Conservation (phyloP, 176 grass and related monocot genomes). For the Ananas comosus region DNA sequence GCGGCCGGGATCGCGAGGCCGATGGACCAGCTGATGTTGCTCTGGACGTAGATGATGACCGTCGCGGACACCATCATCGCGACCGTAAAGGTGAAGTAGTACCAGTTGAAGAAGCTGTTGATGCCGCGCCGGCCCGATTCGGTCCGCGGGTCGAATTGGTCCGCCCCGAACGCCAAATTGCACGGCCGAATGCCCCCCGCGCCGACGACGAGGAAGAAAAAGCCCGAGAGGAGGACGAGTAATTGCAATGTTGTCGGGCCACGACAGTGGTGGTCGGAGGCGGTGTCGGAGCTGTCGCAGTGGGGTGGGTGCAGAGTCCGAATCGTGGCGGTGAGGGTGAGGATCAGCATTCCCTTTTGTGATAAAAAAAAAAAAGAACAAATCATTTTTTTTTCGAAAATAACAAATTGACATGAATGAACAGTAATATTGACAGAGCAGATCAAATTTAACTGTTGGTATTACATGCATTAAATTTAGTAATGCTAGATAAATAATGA, state of each 20-base stretch:
- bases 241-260: constrained; percentile 30
- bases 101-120: constrained; percentile 90
- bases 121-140: constrained; percentile 49
- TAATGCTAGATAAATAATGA: too few species aligned
- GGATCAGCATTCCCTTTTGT: constrained; percentile 57
- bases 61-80: constrained; percentile 55
- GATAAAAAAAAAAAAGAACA: not conserved
- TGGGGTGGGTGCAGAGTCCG: constrained; percentile 19
- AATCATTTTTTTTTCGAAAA: not conserved
- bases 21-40: constrained; percentile 45
- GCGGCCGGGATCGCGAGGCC: constrained; percentile 42
- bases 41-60: constrained; percentile 78
- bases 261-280: not conserved
- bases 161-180: constrained; percentile 68
- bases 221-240: constrained; percentile 23
- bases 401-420: not conserved
- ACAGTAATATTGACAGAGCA: not conserved
- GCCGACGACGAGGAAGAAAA: constrained; percentile 43
- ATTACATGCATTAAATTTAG: too few species aligned
- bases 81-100: constrained; percentile 56
- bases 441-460: not conserved
- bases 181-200: constrained; percentile 75
- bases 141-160: constrained; percentile 65
- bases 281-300: not conserved
- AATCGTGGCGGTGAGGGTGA: constrained; percentile 57